Base-by-base conservation (phyloP, 2,329 filamentous ascomycete species). In the Cercospora janseana region DNA sequence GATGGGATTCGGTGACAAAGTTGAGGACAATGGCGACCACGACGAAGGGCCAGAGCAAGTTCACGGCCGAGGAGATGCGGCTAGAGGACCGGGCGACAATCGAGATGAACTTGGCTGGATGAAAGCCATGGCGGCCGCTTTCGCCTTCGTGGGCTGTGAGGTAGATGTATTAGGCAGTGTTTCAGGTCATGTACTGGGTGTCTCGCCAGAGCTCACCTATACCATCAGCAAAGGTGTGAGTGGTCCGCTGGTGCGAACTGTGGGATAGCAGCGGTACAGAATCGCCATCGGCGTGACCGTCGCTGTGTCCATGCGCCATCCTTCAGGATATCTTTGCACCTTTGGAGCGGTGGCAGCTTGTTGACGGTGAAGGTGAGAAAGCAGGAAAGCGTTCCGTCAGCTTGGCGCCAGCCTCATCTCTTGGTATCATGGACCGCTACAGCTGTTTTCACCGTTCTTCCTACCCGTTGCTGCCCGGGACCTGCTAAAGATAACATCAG, bases 21-120 rank as follows among this genome's bases (percentile, higher is more conserved):
- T 74, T 67, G 45, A 77, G 60, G 13, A 70, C 64, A 13, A 78
- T 66, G 5, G 75, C 74, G 5, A 74, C 61, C 10, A 71, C 71
- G 2, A 76, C 73, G 49, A 77, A 62, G 0, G 75, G 75, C 74
- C 74, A 77, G 7, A 77, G 66, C 4, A 76, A 47, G 46, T 77
- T 77, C 41, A 75, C 73, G 38, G 68, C 64, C 63, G 67, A 72
- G 2, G 71, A 74, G 3, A 70, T 70, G 2, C 67, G 71, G 58
- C 70, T 74, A 0, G 72, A 73, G 47, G 69, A 73, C 10, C 66
- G 63, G 60, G 68, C 73, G 51, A 73, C 68, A 8, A 77, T 70
- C 9, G 52, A 49, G 20, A 75, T 51, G 61, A 77, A 76, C 23
- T 70, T 68, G 20, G 61, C 54, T 2, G 69, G 69, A 34, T 74